Evolutionary conservation across 441 rosid species (phyloP), one percentile per base, ranked within the genome.

Genomic region (Populus hybrid): DNA sequence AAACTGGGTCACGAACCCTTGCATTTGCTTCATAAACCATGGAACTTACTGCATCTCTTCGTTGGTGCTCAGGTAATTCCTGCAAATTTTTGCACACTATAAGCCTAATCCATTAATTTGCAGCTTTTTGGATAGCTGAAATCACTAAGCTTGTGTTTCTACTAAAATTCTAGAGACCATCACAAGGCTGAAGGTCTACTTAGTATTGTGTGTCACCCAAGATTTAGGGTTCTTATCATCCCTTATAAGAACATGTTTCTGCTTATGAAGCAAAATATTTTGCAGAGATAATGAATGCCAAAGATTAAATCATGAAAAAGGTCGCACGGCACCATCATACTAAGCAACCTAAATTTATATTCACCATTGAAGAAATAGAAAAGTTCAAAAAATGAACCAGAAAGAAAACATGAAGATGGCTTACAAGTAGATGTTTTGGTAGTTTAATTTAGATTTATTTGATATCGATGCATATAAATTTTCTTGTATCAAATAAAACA

Each of bases 1-100:
- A 95, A 1, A 95, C 95, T 0, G 99, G 98, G 66, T 95, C 95
- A n/a, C 97, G 91, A 24, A 93, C 87, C 81, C 99, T 90, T 5
- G 99, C 99, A 72, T 89, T 90, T 35, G 99, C 99, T 78, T 95
- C 99, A 42, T 95, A 95, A 81, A 93, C 97, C 90, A 95, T 91
- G 8, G 98, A 90, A 73, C 93, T 92, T 83, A 93, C 97, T 6
- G 99, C 99, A 74, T 95, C 99, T 24, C 90, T 84, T 18, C 97
- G 82, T 50, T 90, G 93, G 77, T 88, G 91, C 78, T 90, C 94
- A 8, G 97, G 90, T 46, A 95, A 78, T 64, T 90, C 92, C 99
- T 94, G 85, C 85, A 65, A 76, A 18, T 46, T 69, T 61, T 61
- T 65, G 26, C 30, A 65, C 14, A 23, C 1, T 23, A 24, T 65